A percentile compares a stretch with the other conserved stretches of the same genome.
These are phyloP conservation scores for Lactifluus hygrophoroides DNA, from an alignment of 768 basidiomycete species.

Conservation along the genomic window DNA sequence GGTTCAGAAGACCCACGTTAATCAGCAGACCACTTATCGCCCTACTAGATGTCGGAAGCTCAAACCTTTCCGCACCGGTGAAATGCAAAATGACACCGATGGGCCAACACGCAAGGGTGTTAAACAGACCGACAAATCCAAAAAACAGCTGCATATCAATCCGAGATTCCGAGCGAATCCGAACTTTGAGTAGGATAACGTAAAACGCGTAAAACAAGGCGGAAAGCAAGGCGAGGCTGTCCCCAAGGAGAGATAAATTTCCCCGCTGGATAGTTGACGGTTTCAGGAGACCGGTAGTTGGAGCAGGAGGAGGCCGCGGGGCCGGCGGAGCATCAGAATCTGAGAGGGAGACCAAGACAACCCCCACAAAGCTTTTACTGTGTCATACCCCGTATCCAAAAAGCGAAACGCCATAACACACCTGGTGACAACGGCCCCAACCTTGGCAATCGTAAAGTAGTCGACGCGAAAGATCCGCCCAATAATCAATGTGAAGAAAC, in stretches of 20 bases:
- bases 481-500: conserved; percentile 86
- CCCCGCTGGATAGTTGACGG: conserved; percentile 18
- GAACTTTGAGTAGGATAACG: conserved; percentile 82
- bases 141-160: conserved; percentile 94
- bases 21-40: conserved; percentile 42
- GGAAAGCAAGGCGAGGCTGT: conserved; percentile 75
- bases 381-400: neutral
- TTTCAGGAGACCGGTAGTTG: conserved; percentile 3
- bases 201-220: conserved; percentile 86
- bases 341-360: conserved; percentile 81
- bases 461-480: conserved; percentile 82
- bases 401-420: conserved; percentile 27
- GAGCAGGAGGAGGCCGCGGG: conserved; percentile 4
- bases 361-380: conserved; percentile 60
- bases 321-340: conserved; percentile 41
- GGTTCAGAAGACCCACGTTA: conserved; percentile 37
- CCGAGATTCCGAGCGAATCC: conserved; percentile 70
- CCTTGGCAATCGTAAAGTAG: conserved; percentile 58
- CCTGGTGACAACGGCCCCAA: conserved; percentile 74
- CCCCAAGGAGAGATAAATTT: conserved; percentile 47
- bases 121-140: conserved; percentile 88
- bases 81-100: conserved; percentile 70
- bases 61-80: conserved; percentile 62
- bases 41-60: conserved; percentile 49
- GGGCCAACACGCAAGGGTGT: conserved; percentile 68